Evolutionary conservation across 169 alveolate genomes (phyloP), one percentile per base, ranked within the genome.

Genomic region (Plasmodium vivax): DNA sequence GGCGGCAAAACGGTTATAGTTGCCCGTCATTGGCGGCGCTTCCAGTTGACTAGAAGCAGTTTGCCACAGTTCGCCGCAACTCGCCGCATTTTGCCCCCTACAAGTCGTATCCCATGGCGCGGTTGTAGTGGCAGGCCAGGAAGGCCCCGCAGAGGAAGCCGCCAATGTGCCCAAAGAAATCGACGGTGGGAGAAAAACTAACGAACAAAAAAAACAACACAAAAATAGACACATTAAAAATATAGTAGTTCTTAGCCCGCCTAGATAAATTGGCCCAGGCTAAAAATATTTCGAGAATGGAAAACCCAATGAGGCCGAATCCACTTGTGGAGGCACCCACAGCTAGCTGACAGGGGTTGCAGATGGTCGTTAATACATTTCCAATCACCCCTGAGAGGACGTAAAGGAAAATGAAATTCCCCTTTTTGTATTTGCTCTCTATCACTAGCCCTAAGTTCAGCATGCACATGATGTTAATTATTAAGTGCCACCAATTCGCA

Each of bases 301-400:
- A 94, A 83, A 91, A 93, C 3, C 96, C 96, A 74, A 94, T 83
- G 56, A 94, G 81, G 2, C 96, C 96, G 75, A 94, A 94, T 6
- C 95, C 96, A 62, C 94, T 81, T 38, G 96, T 94, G 45, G 95
- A 90, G 62, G 96, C 96, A 0, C 96, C 96, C 14, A 94, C 96
- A 30, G 96, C 96, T 27, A 94, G 74, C 92, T 90, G 92, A 84
- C 93, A 94, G 12, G 96, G 96, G 19, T 94, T 93, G 23, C 94
- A 93, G 36, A 92, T 74, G n/a, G 93, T 92, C 8, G 96, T 91
- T 34, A 94, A 82, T 84, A 82, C 38, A 93, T 94, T 94, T 62
- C 96, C 96, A 38, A 84, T 80, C 27, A 84, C 23, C n/a, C 96
- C 94, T 43, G 94, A 93, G 36, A 81, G 30, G 23, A 85, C 38